Evolutionary conservation across 768 basidiomycete genomes (phyloP), one percentile per base, ranked within the genome.

Genomic region (Harrya chromipes): DNA sequence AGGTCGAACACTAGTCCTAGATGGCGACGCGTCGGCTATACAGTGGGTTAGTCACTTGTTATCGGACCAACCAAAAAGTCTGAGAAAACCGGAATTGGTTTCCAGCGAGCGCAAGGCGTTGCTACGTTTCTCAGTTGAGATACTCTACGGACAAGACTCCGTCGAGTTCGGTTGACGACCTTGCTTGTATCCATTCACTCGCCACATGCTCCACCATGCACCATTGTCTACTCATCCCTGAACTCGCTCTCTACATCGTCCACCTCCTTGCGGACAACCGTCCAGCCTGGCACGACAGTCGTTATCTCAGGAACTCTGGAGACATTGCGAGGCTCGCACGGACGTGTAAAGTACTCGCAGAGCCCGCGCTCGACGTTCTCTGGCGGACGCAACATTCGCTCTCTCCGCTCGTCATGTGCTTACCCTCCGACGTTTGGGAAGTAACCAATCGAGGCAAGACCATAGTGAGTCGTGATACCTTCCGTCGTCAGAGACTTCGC

Each of bases 341-440:
- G 48, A 68, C 68, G 4, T 68, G 67, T 41, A 68, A 58, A 21
- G 33, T 49, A 20, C 56, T 67, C 39, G 50, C 55, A 38, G 68
- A 63, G 17, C 62, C 58, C 4, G 59, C 65, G n/a, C 55, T 67
- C 20, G 67, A 67, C 38, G 49, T 65, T 26, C 66, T 67, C 31
- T 67, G 66, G 66, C 44, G 20, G 38, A 65, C 57, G 2, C 66
- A 68, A 39, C 61, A 63, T 46, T 64, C 66, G 6, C 52, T 67
- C 8, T 52, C 53, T 20, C 66, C 67, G 0, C 57, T 67, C 11
- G 40, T 65, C 44, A 63, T 65, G 63, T 67, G 63, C 19, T 40
- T 68, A 6, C 61, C 66, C 11, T 9, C 46, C n/a, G 52, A 61
- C 41, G 20, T 58, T 3, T 68, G 67, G 66, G 51, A 61, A 24